These are phyloP conservation scores for Coemansia sp. DNA, from an alignment of 192 early-diverging fungal species.

Conservation along the genomic window DNA sequence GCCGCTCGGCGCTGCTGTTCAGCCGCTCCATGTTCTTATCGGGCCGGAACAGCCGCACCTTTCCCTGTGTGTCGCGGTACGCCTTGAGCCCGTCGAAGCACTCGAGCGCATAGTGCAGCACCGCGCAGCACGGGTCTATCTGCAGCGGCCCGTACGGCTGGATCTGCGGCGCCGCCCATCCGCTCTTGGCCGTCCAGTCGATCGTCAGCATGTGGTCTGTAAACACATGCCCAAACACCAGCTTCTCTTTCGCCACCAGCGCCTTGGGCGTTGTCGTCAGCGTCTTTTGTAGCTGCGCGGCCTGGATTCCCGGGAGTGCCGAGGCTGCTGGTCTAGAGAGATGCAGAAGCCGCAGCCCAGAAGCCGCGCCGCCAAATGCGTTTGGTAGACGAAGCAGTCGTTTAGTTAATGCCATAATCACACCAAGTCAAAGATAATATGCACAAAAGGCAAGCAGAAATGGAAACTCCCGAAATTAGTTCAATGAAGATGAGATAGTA, in stretches of 20 bases:
- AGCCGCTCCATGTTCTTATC: conserved; percentile 97
- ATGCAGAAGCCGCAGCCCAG: conserved; percentile 14
- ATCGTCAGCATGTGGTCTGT: conserved; percentile 91
- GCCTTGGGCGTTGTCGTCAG: conserved; percentile 55
- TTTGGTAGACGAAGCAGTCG: conserved; percentile 13
- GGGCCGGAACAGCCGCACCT: conserved; percentile 91
- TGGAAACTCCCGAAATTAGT: not conserved
- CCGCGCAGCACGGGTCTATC: conserved; percentile 81
- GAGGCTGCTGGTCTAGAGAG: conserved; percentile 13
- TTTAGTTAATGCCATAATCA: conserved; percentile 4
- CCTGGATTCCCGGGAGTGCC: conserved; percentile 10
- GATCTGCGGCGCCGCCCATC: conserved; percentile 78
- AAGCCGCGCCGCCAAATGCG: not conserved
- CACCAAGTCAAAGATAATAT: not conserved
- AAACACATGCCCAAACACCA: conserved; percentile 88
- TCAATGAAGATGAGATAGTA: conserved; percentile 1
- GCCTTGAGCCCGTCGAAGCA: conserved; percentile 95
- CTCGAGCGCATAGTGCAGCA: conserved; percentile 92
- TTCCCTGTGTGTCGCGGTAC: conserved; percentile 87
- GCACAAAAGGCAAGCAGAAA: conserved; percentile 1
- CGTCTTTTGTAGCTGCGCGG: conserved; percentile 19
- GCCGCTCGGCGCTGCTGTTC: conserved; percentile 70
- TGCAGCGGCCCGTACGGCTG: conserved; percentile 76
- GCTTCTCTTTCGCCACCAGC: conserved; percentile 60
- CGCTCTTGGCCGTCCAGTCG: conserved; percentile 70